These are phyloP conservation scores for Candida taoyuanica DNA, from an alignment of 805 yeast genomes.

Conservation along the genomic window DNA sequence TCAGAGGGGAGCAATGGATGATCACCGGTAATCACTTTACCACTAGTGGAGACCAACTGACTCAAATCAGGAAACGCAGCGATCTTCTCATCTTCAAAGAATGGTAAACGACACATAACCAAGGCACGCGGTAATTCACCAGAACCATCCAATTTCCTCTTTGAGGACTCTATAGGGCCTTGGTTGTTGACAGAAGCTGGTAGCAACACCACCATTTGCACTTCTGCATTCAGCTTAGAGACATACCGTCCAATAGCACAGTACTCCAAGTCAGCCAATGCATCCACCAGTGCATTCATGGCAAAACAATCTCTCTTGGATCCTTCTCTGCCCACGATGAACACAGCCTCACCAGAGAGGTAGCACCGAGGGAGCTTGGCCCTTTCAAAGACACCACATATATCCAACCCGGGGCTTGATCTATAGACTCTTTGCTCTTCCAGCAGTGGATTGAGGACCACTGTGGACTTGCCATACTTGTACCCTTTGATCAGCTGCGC, in stretches of 20 bases:
- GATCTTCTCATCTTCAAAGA: constrained; percentile 66
- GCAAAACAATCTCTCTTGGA: constrained; percentile 36
- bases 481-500: constrained; percentile 53
- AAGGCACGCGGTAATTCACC: constrained; percentile 35
- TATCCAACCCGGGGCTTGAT: constrained; percentile 52
- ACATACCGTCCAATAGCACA: constrained; percentile 65
- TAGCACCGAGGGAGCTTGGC: constrained; percentile 51
- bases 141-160: constrained; percentile 25
- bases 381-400: constrained; percentile 54
- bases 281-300: constrained; percentile 45
- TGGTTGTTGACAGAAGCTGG: constrained; percentile 38
- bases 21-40: constrained; percentile 22
- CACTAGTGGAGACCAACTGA: constrained; percentile 31
- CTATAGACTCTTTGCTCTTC: constrained; percentile 37
- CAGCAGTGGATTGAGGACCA: constrained; percentile 48
- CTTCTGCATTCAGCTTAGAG: constrained; percentile 41
- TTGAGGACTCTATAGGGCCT: constrained; percentile 12
- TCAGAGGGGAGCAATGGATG: constrained; percentile 31
- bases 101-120: constrained; percentile 56
- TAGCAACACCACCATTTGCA: constrained; percentile 48
- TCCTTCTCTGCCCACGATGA: constrained; percentile 42
- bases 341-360: constrained; percentile 53
- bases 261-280: constrained; percentile 42
- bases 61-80: constrained; percentile 45
- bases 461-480: constrained; percentile 57